These are phyloP conservation scores for Zygoascus sp. DNA, from an alignment of 1,139 yeast species.

Conservation along the genomic window DNA sequence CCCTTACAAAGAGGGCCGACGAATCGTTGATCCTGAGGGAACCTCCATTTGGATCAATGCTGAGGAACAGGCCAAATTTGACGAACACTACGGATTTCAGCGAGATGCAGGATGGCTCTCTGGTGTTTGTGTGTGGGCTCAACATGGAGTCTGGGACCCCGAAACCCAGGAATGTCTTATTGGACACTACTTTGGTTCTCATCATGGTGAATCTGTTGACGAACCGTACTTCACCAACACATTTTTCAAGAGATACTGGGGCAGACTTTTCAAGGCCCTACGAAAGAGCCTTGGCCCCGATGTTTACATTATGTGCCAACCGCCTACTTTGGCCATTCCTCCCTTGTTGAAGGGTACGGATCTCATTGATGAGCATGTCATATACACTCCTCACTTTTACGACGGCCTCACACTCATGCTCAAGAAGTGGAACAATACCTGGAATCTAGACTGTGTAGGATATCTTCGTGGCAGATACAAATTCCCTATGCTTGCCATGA, in stretches of 20 bases:
- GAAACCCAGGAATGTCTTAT: conserved; percentile 37
- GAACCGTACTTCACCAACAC: conserved; percentile 58
- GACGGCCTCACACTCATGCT: conserved; percentile 88
- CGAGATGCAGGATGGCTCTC: conserved; percentile 59
- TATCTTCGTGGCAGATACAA: conserved; percentile 67
- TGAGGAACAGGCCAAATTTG: conserved; percentile 41
- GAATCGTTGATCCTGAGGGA: conserved; percentile 62
- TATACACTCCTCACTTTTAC: conserved; percentile 79
- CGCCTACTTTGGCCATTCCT: conserved; percentile 78
- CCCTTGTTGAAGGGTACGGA: conserved; percentile 55
- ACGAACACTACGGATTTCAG: conserved; percentile 60
- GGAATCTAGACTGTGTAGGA: conserved; percentile 80
- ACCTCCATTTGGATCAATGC: conserved; percentile 57
- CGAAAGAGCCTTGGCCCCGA: conserved; percentile 44
- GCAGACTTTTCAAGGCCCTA: conserved; percentile 45
- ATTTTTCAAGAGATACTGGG: conserved; percentile 57
- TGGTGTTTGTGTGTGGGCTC: conserved; percentile 72
- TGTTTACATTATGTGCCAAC: conserved; percentile 64
- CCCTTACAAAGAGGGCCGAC: conserved; percentile 58
- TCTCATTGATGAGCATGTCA: conserved; percentile 57
- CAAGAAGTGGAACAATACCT: conserved; percentile 57
- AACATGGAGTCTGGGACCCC: conserved; percentile 69
- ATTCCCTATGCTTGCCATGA: conserved; percentile 70
- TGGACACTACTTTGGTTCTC: conserved; percentile 45
- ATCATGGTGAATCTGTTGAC: conserved; percentile 43